Base-by-base conservation (phyloP, 352 stramenopile genomes). In the Globisporangium paroecandrum region DNA sequence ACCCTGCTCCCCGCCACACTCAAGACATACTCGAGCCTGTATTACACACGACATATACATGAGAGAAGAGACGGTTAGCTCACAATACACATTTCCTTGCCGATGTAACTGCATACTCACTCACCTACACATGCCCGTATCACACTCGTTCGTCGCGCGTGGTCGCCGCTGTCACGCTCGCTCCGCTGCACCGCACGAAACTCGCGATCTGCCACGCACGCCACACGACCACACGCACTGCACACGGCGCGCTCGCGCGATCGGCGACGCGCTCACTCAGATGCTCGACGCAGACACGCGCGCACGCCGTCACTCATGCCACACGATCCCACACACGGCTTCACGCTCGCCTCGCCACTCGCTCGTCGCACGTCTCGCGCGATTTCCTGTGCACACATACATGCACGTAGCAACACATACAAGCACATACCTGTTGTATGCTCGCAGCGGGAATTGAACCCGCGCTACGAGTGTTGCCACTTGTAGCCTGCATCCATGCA, bases 1-100 rank as follows among this genome's bases (percentile, higher is more conserved):
- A 27, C 20, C 47, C 47, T 54, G 47, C 47, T 54, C 47, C 47
- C n/a, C 47, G 47, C 47, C 47, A 27, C 4, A 54, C 47, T 54
- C 47, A 54, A 54, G 47, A 54, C 18, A 27, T 54, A 54, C 47
- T 54, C 5, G 47, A 54, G 47, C 47, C n/a, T 54, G 47, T 54
- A 54, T 5, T 18, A 27, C 47, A 27, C 5, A 27, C 15, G 18
- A 24, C 7, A 54, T 2, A 54, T 54, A 2, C 47, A 54, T 27
- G 47, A 54, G 6, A 54, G 20, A 54, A 54, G 47, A 54, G 18
- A 27, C 15, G 47, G 3, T 54, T 54, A 54, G 47, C 15, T 54
- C 18, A 25, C 47, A 18, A 27, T 54, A 27, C n/a, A 54, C 7
- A 54, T 27, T 12, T 0, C 47, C 18, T 54, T 54, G 47, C 7